Percentiles rank a stretch among this genome's conserved stretches.
Evolutionary conservation across 148 eudicot species (phyloP).

Genomic region (Vaccinium myrtillus): DNA sequence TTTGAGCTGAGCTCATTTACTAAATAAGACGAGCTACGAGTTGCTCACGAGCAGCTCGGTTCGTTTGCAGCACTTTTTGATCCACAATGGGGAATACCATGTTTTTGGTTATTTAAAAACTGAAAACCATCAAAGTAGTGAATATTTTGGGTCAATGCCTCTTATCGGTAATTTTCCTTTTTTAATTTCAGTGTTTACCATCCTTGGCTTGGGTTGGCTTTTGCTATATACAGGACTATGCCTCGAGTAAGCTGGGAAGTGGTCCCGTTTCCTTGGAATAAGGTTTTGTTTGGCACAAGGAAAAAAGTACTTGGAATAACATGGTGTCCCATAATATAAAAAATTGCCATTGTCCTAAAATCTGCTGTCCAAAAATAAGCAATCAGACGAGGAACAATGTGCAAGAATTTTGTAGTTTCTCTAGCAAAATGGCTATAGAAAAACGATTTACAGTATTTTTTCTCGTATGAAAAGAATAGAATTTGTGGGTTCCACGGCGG

Average conservation of each 20-base stretch:
- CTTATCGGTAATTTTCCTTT: too few species aligned
- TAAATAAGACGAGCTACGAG: too few species aligned
- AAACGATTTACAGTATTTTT: too few species aligned
- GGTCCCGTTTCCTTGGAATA: neutral
- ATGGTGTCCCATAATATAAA: too few species aligned
- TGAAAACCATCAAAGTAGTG: too few species aligned
- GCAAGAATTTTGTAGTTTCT: neutral
- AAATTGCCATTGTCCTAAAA: neutral
- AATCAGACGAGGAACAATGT: neutral
- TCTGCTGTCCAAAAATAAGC: neutral
- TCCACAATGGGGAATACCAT: too few species aligned
- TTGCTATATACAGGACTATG: neutral
- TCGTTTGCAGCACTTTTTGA: too few species aligned
- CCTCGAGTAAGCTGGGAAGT: neutral
- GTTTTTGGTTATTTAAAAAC: too few species aligned
- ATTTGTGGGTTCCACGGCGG: too few species aligned
- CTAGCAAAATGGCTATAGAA: neutral
- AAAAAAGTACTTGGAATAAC: neutral
- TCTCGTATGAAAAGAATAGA: neutral
- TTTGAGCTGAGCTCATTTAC: too few species aligned
- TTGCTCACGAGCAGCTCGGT: too few species aligned
- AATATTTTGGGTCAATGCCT: too few species aligned
- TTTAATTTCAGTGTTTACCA: neutral
- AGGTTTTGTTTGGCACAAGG: neutral
- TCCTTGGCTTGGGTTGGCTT: neutral